Evolutionary conservation across 139 green algal genomes (phyloP).

Genomic region (Picochlorum sp.): DNA sequence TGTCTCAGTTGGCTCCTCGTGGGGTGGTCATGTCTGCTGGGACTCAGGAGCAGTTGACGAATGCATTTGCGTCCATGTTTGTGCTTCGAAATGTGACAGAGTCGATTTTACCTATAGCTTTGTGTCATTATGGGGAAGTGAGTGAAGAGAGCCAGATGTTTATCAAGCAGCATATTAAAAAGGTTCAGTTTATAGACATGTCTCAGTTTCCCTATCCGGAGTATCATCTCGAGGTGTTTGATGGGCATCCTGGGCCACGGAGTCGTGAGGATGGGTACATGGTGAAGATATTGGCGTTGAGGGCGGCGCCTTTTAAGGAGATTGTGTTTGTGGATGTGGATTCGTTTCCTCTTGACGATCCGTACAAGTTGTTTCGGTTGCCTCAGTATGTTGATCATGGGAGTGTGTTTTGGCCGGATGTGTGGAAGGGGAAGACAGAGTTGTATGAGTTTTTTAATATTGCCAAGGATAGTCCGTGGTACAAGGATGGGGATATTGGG

Average conservation of each 20-base stretch:
- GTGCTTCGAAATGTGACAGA: slow-evolving; percentile 15
- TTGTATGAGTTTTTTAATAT: slow-evolving; percentile 22
- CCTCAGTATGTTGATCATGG: slow-evolving; percentile 12
- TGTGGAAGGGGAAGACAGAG: slow-evolving; percentile 13
- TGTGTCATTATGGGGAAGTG: slow-evolving; percentile 13
- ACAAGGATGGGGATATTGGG: background rate
- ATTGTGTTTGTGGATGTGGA: slow-evolving; percentile 31
- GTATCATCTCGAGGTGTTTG: background rate
- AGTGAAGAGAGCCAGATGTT: background rate
- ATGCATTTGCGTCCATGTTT: slow-evolving; percentile 12
- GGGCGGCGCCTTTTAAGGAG: slow-evolving; percentile 18
- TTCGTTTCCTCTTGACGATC: slow-evolving; percentile 18
- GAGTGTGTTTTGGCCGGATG: slow-evolving; percentile 37
- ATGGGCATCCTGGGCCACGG: background rate
- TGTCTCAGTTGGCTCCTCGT: too few species aligned
- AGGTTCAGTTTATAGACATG: background rate
- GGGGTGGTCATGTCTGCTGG: slow-evolving; percentile 20
- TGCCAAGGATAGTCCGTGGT: slow-evolving; percentile 9
- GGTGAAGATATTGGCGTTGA: slow-evolving; percentile 14
- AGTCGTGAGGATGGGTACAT: slow-evolving; percentile 13
- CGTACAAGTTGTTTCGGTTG: slow-evolving; percentile 19
- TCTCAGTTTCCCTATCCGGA: background rate
- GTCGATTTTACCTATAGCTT: slow-evolving; percentile 10
- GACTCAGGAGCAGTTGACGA: slow-evolving; percentile 4
- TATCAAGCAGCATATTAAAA: slow-evolving; percentile 4